phyloP scores from a whole-genome alignment of 2,329 filamentous ascomycete species.

The Penicillium sp. region DNA sequence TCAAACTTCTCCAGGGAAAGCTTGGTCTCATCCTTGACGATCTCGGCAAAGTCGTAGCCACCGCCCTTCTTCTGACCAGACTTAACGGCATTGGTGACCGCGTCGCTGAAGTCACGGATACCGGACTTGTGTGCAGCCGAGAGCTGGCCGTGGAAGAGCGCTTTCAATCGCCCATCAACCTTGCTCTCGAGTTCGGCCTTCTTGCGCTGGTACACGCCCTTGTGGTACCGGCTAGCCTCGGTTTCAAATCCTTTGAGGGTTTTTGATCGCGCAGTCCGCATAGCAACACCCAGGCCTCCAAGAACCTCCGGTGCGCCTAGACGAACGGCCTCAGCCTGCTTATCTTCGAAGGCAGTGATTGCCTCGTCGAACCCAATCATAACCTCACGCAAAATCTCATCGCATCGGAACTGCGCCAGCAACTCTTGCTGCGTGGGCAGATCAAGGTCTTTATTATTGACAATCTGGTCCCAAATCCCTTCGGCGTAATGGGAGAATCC shows the following conservation, averaged over 20 bases:
- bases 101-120: slow-evolving; percentile 78
- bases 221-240: slow-evolving; percentile 93
- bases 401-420: slow-evolving; percentile 93
- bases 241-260: slow-evolving; percentile 81
- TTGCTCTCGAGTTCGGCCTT: slow-evolving; percentile 79
- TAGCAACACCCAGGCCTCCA: slow-evolving; percentile 68
- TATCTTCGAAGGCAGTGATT: slow-evolving; percentile 81
- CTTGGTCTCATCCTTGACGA: slow-evolving; percentile 79
- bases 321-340: slow-evolving; percentile 71
- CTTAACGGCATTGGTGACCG: slow-evolving; percentile 84
- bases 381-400: slow-evolving; percentile 92
- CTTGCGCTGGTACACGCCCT: slow-evolving; percentile 88
- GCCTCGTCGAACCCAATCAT: slow-evolving; percentile 76
- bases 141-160: slow-evolving; percentile 84
- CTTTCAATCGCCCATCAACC: slow-evolving; percentile 82
- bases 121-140: slow-evolving; percentile 85
- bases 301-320: slow-evolving; percentile 73
- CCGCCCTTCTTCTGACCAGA: slow-evolving; percentile 87
- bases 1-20: slow-evolving; percentile 73
- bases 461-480: slow-evolving; percentile 97
- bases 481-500: slow-evolving; percentile 94
- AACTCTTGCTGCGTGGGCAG: slow-evolving; percentile 95
- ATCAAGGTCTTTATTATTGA: slow-evolving; percentile 97
- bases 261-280: slow-evolving; percentile 68
- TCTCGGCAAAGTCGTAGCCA: slow-evolving; percentile 91